Conservation (phyloP, 2,329 filamentous ascomycete species). For the Venturia pyrina region DNA sequence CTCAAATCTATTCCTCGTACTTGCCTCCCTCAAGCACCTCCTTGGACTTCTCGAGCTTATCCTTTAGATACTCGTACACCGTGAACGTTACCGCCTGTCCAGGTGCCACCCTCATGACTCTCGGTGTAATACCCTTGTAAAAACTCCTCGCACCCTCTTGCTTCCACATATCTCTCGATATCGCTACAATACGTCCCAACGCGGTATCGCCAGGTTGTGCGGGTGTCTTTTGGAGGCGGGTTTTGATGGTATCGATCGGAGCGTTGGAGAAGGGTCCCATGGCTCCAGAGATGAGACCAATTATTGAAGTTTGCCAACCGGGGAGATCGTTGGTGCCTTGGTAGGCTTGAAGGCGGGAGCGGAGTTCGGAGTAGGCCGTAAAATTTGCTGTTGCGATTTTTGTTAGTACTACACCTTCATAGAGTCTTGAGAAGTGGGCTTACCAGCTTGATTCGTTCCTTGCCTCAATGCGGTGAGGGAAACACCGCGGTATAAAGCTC, state of each 20-base stretch:
- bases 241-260: conserved; percentile 99
- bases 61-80: conserved; percentile 43
- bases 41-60: conserved; percentile 36
- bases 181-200: conserved; percentile 64
- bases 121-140: conserved; percentile 97
- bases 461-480: conserved; percentile 87
- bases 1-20: conserved; percentile 36
- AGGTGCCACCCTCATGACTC: conserved; percentile 94
- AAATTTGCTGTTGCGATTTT: conserved; percentile 62
- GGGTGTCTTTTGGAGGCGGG: conserved; percentile 80
- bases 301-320: conserved; percentile 79
- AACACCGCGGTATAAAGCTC: conserved; percentile 86
- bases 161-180: conserved; percentile 55
- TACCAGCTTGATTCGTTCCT: conserved; percentile 80
- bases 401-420: background rate
- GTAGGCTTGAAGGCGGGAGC: conserved; percentile 60
- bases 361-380: conserved; percentile 93
- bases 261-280: conserved; percentile 96
- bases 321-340: conserved; percentile 70
- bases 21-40: conserved; percentile 37
- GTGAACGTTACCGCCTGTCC: conserved; percentile 75
- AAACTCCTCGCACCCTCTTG: conserved; percentile 92
- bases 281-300: conserved; percentile 83
- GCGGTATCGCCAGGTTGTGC: conserved; percentile 74
- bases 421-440: background rate